Evolutionary conservation across 805 yeast genomes (phyloP), one percentile per base, ranked within the genome.

Genomic region (Metschnikowia henanensis): DNA sequence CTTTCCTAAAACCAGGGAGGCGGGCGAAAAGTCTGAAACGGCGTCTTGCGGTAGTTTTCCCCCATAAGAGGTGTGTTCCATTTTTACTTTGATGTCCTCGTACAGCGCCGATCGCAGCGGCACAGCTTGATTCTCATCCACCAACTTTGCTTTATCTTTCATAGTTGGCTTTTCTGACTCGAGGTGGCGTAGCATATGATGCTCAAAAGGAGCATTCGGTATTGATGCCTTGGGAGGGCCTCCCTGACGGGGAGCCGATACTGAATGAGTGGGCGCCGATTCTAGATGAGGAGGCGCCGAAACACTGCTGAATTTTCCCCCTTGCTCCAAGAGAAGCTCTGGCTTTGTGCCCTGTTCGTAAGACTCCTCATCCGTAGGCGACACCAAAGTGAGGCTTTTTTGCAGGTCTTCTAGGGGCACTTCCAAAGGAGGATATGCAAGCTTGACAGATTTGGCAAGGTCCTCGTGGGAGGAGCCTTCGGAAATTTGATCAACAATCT

Each of bases 391-490:
- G 10, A 40, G 33, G 29, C 26, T 36, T 15, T 35, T 35, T 18
- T 6, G 22, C n/a, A 37, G 31, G 12, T 46, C 51, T 17, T 32
- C 35, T 8, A 35, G 41, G 28, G 34, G 44, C 18, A 31, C 22
- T 4, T 29, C 39, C 15, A 34, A 32, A 17, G 41, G 35, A 34
- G 68, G 72, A 46, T 70, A 65, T 37, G 74, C 56, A 66, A 69
- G 66, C 8, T 68, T 65, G 26, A 74, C 49, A 32, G 71, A 74
- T 10, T 68, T 55, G 6, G 66, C 58, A 5, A 76, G 64, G 6
- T 65, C 63, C 21, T 60, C 61, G 13, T 73, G 69, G 35, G 75
- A 60, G 30, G 65, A 69, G 42, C 70, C 76, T 12, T 66, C 56
- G 44, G 66, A 46, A 30, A 52, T 21, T 15, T 20, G 35, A 23